Evolutionary conservation across 495 filamentous ascomycete species (phyloP).

Genomic region (Aspergillus coremiiformis): DNA sequence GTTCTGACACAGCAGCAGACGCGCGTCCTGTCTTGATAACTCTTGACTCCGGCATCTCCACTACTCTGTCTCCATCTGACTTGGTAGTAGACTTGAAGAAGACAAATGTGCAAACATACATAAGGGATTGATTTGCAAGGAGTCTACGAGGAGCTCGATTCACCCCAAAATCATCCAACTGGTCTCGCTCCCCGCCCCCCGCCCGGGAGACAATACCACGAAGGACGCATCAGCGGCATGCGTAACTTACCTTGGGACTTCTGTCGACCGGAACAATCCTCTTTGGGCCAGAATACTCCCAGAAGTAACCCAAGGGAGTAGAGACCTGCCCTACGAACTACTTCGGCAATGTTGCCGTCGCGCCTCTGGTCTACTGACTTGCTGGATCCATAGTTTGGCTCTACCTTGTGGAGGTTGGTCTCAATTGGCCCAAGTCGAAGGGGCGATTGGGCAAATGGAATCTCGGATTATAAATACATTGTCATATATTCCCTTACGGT

Average conservation of each 20-base stretch:
- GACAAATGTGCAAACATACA: not conserved
- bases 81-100: not conserved
- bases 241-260: not conserved
- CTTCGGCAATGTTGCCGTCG: not conserved
- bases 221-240: not conserved
- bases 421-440: too few relatives aligned
- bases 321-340: not conserved
- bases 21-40: constrained; percentile 26
- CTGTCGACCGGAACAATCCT: not conserved
- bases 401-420: too few relatives aligned
- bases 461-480: too few relatives aligned
- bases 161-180: not conserved
- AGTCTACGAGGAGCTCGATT: not conserved
- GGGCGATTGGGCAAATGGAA: too few relatives aligned
- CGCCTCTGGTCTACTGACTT: not conserved
- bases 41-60: not conserved
- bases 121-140: not conserved
- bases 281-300: not conserved
- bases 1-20: constrained; percentile 30
- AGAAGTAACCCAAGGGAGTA: not conserved
- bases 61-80: not conserved
- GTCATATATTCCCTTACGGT: too few relatives aligned
- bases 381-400: too few relatives aligned
- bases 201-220: not conserved
- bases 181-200: not conserved